A percentile compares a stretch with the other conserved stretches of the same genome.
phyloP scores from a whole-genome alignment of 345 rosid genomes.

The Populus nigra region DNA sequence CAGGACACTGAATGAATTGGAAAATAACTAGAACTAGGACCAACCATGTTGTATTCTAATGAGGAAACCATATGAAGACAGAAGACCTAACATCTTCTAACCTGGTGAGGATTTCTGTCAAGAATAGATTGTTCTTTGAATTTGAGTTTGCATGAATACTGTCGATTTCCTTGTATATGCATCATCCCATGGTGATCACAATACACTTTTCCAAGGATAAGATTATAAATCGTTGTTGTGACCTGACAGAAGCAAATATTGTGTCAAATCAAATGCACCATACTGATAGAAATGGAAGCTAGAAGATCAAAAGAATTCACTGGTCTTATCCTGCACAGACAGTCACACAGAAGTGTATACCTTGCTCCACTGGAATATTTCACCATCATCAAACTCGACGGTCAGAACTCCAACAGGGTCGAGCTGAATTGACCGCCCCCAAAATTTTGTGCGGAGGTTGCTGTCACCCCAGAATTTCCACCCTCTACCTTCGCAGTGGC shows the following conservation, averaged over 20 bases:
- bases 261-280: not conserved
- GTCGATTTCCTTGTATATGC: constrained; percentile 76
- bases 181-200: constrained; percentile 93
- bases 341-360: constrained; percentile 27
- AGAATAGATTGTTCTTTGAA: constrained; percentile 91
- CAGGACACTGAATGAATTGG: not conserved
- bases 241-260: constrained; percentile 44
- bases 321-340: constrained; percentile 1
- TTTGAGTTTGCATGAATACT: constrained; percentile 82
- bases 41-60: not conserved
- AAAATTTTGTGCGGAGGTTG: constrained; percentile 84
- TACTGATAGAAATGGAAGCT: constrained; percentile 1
- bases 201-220: constrained; percentile 81
- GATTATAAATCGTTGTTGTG: constrained; percentile 84
- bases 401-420: constrained; percentile 87
- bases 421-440: constrained; percentile 99
- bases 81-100: constrained; percentile 17
- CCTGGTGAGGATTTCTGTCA: constrained; percentile 94
- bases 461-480: constrained; percentile 99
- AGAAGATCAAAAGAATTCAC: constrained; percentile 14
- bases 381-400: constrained; percentile 95
- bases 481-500: constrained; percentile 96
- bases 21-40: not conserved
- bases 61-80: not conserved
- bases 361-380: constrained; percentile 95